phyloP scores from a whole-genome alignment of 23 red algal genomes.

The Gracilaria vermiculophylla region DNA sequence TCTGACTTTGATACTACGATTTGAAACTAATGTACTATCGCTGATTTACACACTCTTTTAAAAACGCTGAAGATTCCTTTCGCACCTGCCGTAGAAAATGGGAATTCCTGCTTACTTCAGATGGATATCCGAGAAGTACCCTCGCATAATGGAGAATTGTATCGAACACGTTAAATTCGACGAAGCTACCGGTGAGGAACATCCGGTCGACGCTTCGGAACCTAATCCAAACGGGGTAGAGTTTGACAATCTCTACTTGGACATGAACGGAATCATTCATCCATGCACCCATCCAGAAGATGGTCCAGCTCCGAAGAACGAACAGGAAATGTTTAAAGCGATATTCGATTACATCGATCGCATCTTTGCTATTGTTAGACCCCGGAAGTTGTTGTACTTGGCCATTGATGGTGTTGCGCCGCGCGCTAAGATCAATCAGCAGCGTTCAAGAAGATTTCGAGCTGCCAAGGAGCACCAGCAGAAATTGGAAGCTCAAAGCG shows the following conservation, averaged over 20 bases:
- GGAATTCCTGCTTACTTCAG: conserved; percentile 95
- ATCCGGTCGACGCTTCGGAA: conserved; percentile 62
- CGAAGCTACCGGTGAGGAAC: background rate
- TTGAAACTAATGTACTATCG: no score
- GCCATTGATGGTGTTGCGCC: conserved; percentile 98
- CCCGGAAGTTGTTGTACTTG: conserved; percentile 89
- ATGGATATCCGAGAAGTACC: conserved; percentile 84
- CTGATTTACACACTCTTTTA: background rate
- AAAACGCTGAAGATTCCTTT: background rate
- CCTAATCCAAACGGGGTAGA: conserved; percentile 95
- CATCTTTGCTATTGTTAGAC: conserved; percentile 85
- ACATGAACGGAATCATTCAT: conserved; percentile 99
- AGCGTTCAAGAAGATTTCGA: conserved; percentile 91
- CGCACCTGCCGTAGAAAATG: no score
- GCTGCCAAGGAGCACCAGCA: conserved; percentile 80
- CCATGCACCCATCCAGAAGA: conserved; percentile 92
- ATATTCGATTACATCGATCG: conserved; percentile 93
- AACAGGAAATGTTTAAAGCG: conserved; percentile 84
- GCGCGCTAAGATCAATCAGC: conserved; percentile 99
- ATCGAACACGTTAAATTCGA: conserved; percentile 62
- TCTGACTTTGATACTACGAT: no score
- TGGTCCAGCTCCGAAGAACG: conserved; percentile 56
- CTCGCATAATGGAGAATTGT: conserved; percentile 68
- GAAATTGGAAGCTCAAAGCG: conserved; percentile 41
- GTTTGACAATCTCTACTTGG: conserved; percentile 95